These are phyloP conservation scores for Boletus tylopilopsis DNA, from an alignment of 768 basidiomycete species.

Conservation along the genomic window DNA sequence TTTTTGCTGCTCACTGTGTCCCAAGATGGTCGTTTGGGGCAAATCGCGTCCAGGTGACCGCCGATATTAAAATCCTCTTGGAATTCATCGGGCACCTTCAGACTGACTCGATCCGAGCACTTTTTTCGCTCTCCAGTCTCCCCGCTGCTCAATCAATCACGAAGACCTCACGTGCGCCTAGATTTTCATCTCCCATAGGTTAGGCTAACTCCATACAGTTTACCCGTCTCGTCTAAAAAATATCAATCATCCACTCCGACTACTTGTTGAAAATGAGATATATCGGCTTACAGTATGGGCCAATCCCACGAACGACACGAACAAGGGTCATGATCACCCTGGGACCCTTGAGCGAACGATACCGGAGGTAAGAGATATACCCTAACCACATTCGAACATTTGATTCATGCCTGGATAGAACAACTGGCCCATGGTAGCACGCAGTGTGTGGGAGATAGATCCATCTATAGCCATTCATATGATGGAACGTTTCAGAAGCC, in stretches of 20 bases:
- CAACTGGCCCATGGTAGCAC: conserved; percentile 64
- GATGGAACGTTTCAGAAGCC: conserved; percentile 82
- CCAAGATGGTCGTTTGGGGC: conserved; percentile 95
- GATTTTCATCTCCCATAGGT: neutral
- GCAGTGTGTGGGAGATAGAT: conserved; percentile 76
- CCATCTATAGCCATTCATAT: conserved; percentile 82
- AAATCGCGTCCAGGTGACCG: conserved; percentile 83
- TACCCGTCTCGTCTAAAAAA: conserved; percentile 59
- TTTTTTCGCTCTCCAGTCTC: conserved; percentile 57
- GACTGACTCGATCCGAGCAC: conserved; percentile 63
- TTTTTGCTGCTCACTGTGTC: neutral
- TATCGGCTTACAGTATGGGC: conserved; percentile 83
- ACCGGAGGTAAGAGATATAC: conserved; percentile 50
- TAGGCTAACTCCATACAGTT: conserved; percentile 35
- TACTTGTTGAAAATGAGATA: conserved; percentile 90
- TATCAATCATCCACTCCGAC: conserved; percentile 68
- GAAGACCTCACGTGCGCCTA: conserved; percentile 39
- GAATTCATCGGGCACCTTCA: conserved; percentile 81
- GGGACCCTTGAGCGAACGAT: conserved; percentile 55
- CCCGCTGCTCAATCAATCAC: conserved; percentile 46
- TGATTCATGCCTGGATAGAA: conserved; percentile 34
- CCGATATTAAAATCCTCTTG: conserved; percentile 81
- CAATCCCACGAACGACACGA: conserved; percentile 78
- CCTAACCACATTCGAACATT: neutral
- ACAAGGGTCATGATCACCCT: conserved; percentile 60